Base-by-base conservation (phyloP, 768 basidiomycete genomes). In the Pisolithus tinctorius region DNA sequence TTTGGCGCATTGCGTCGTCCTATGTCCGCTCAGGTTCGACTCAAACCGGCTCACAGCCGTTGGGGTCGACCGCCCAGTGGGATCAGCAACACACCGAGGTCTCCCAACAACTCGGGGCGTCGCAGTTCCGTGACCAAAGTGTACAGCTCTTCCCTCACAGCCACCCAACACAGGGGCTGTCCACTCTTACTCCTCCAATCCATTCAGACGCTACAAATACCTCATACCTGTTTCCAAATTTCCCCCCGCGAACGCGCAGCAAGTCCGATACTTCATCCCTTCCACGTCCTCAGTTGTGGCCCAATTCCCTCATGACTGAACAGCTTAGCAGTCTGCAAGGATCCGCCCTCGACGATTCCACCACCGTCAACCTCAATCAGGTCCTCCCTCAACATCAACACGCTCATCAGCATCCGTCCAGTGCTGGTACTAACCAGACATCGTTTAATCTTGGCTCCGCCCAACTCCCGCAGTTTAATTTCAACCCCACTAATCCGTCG, bases 201-300 rank as follows among this genome's bases (percentile, higher is more conserved):
- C 66, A 64, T 53, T 52, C 68, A 45, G 68, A 67, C 61, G 47
- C 55, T 69, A 68, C 63, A 65, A 66, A 68, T 69, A 70, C 57
- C 58, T 60, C 58, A 59, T 72, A 67, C 54, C 67, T 72, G 30
- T 64, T 70, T 57, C 73, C 74, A 27, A 64, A 55, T 30, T 59
- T 65, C 29, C 65, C 68, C 64, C 65, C 67, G 34, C 74, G 82
- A 34, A 67, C 70, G 23, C 72, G 84, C 48, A 82, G 80, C 65
- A 78, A 83, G 58, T 81, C 81, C 1, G 84, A 85, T 43, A 76
- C 80, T 0, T 71, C 79, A 39, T 41, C 66, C 45, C 65, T 66
- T 40, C 69, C 78, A 3, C 79, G 82, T 50, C 76, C 77, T 14
- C 78, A 76, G 1, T 62, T 76, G 42, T 82, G 82, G 82, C 73